Percentiles rank a stretch among this genome's conserved stretches.
Evolutionary conservation across 768 basidiomycete genomes (phyloP).

Genomic region (Trametopsis cervina): DNA sequence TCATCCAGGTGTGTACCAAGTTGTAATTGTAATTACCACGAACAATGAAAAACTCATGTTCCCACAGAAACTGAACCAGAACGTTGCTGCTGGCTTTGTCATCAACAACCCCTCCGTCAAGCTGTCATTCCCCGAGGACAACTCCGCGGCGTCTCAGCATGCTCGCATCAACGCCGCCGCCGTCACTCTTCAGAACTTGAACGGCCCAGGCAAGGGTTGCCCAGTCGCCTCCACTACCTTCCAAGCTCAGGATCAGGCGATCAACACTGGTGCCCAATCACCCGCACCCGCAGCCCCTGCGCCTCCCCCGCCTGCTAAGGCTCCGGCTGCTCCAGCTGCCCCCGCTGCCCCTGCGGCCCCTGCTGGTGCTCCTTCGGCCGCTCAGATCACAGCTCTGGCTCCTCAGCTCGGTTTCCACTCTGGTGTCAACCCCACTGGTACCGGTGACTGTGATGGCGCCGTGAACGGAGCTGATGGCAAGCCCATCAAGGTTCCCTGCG

Average conservation of each 20-base stretch:
- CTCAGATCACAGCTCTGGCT: constrained; percentile 34
- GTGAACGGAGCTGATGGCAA: constrained; percentile 48
- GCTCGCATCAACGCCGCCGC: constrained; percentile 46
- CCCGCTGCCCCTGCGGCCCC: constrained; percentile 3
- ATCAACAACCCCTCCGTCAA: constrained; percentile 26
- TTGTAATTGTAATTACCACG: too few relatives aligned
- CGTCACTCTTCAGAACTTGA: constrained; percentile 66
- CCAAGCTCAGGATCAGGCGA: constrained; percentile 13
- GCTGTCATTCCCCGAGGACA: constrained; percentile 38
- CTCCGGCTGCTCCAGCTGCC: constrained; percentile 1
- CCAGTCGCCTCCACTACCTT: constrained; percentile 61
- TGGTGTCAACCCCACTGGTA: constrained; percentile 58
- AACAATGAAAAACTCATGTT: too few relatives aligned
- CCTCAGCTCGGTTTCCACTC: constrained; percentile 53
- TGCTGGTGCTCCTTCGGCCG: constrained; percentile 1
- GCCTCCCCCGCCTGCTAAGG: not conserved
- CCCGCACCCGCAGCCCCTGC: constrained; percentile 6
- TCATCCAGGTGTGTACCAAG: constrained; percentile 25
- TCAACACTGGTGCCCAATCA: constrained; percentile 15
- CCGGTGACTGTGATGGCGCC: constrained; percentile 66
- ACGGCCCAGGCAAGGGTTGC: constrained; percentile 60
- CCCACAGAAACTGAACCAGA: constrained; percentile 18
- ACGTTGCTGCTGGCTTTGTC: constrained; percentile 25
- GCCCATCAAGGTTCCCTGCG: constrained; percentile 55
- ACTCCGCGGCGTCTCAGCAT: constrained; percentile 30